Conservation (phyloP, 2,329 filamentous ascomycete genomes). For the Exophiala lecanii-corni region DNA sequence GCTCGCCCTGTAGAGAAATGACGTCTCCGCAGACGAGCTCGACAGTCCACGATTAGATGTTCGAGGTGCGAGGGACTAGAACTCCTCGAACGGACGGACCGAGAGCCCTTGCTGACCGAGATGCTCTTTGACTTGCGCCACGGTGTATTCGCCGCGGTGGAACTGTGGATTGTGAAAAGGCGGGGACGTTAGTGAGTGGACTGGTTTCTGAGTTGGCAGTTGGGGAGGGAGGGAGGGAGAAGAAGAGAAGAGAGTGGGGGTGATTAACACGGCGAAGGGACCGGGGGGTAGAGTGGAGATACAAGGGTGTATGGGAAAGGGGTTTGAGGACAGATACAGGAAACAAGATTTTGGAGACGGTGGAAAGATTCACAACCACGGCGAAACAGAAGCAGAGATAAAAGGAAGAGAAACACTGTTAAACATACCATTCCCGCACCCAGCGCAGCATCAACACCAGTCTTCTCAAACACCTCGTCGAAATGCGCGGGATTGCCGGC, state of each 20-base stretch:
- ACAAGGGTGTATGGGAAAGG: too few relatives aligned
- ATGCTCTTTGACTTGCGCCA: constrained; percentile 86
- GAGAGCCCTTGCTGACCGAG: constrained; percentile 66
- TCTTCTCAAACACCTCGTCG: constrained; percentile 80
- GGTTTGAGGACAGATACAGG: too few relatives aligned
- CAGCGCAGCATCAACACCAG: constrained; percentile 82
- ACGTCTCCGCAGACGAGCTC: too few relatives aligned
- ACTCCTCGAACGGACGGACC: constrained; percentile 72
- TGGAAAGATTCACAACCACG: too few relatives aligned
- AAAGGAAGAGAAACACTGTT: neutral
- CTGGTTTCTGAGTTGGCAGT: too few relatives aligned
- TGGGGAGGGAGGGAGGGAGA: too few relatives aligned
- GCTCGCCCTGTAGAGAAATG: too few relatives aligned
- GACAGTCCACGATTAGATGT: too few relatives aligned
- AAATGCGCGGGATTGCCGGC: constrained; percentile 87
- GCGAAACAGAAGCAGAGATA: too few relatives aligned
- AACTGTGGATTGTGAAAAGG: constrained; percentile 50
- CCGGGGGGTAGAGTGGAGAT: constrained; percentile 1
- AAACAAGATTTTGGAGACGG: too few relatives aligned
- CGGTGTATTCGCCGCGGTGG: constrained; percentile 90
- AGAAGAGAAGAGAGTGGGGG: too few relatives aligned
- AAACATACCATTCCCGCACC: constrained; percentile 79
- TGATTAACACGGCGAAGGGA: neutral
- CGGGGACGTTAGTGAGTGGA: constrained; percentile 7
- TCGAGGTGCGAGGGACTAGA: too few relatives aligned